A percentile compares a stretch with the other conserved stretches of the same genome.
These are phyloP conservation scores for Mycena floridula DNA, from an alignment of 768 basidiomycete genomes.

Conservation along the genomic window DNA sequence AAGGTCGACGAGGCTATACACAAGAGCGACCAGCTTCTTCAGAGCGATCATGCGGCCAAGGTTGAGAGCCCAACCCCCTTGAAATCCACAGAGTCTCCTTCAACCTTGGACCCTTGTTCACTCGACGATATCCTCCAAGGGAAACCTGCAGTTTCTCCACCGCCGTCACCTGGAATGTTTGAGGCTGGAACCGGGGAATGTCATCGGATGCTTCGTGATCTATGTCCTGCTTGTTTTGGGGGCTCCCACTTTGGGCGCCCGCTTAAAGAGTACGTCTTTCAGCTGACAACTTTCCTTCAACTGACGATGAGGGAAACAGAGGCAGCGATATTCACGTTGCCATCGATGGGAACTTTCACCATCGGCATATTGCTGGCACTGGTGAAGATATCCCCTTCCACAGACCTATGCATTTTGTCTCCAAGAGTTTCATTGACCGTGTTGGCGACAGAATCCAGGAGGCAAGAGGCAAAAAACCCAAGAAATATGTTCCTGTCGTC, in stretches of 20 bases:
- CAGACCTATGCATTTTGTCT: conserved; percentile 24
- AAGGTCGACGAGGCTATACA: conserved; percentile 7
- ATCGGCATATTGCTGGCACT: conserved; percentile 22
- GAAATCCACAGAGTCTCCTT: not conserved
- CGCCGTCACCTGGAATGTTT: not conserved
- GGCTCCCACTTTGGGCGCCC: conserved; percentile 16
- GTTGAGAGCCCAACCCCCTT: not conserved
- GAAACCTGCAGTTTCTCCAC: conserved; percentile 1
- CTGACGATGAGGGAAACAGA: conserved; percentile 10
- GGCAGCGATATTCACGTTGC: conserved; percentile 31
- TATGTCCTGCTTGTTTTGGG: conserved; percentile 29
- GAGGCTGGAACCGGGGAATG: too few species aligned
- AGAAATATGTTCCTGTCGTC: conserved; percentile 7
- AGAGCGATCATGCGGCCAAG: not conserved
- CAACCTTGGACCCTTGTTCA: not conserved
- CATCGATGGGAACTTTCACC: conserved; percentile 33
- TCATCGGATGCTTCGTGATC: conserved; percentile 17
- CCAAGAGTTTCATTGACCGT: conserved; percentile 24
- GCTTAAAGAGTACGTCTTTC: conserved; percentile 14
- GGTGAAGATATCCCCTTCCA: conserved; percentile 27
- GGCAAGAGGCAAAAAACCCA: conserved; percentile 12
- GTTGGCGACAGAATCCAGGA: conserved; percentile 21
- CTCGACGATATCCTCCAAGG: not conserved
- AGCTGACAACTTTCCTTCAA: conserved; percentile 3
- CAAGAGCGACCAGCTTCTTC: not conserved